A percentile compares a stretch with the other conserved stretches of the same genome.
These are phyloP conservation scores for Pythium vanterpoolii DNA, from an alignment of 352 stramenopile species.

Conservation along the genomic window DNA sequence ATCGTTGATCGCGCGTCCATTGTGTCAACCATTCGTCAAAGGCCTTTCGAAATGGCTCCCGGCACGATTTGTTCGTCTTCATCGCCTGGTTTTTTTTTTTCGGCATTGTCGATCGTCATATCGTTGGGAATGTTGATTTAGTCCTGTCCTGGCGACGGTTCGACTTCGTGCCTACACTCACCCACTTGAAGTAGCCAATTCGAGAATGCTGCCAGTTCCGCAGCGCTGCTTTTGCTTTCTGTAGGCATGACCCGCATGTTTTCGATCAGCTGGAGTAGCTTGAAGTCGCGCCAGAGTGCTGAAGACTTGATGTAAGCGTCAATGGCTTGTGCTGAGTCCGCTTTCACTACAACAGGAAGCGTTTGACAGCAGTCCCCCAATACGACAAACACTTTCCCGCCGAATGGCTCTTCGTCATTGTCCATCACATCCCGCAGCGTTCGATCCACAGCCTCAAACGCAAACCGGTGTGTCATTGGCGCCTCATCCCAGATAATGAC, in stretches of 20 bases:
- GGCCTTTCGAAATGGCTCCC: neutral
- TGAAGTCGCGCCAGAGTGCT: neutral
- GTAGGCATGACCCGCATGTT: neutral
- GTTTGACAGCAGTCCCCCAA: slow-evolving; percentile 12
- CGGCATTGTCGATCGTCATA: neutral
- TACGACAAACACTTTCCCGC: slow-evolving; percentile 9
- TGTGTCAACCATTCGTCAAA: neutral
- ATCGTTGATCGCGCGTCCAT: slow-evolving; percentile 13
- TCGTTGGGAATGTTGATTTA: no score
- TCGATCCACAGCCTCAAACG: slow-evolving; percentile 7
- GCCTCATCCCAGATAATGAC: slow-evolving; percentile 9
- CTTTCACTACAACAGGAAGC: neutral
- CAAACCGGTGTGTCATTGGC: neutral
- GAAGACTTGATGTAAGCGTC: slow-evolving; percentile 2
- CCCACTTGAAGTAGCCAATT: no score
- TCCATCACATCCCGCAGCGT: slow-evolving; percentile 1
- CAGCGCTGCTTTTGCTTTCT: neutral
- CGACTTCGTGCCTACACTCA: slow-evolving; percentile 1
- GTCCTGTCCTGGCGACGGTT: neutral
- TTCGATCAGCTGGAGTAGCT: neutral
- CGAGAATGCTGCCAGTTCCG: neutral
- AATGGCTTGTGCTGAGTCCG: neutral
- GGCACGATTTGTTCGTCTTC: neutral
- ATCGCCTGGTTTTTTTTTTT: neutral
- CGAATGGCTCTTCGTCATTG: neutral